Base-by-base conservation (phyloP, 768 basidiomycete genomes). In the Pholiota microspora region DNA sequence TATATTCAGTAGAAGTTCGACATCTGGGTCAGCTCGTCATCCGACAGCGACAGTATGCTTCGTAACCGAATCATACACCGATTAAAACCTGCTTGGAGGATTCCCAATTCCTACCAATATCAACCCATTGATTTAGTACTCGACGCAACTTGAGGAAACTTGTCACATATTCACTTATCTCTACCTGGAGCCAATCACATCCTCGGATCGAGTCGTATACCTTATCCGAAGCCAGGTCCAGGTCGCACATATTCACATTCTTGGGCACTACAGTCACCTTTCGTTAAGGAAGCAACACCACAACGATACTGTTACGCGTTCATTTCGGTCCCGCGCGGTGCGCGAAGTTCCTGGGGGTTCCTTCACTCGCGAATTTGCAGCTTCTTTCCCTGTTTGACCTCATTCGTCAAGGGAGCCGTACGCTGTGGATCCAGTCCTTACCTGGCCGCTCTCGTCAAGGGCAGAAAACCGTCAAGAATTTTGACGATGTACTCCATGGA, bases 171-270 rank as follows among this genome's bases (percentile, higher is more conserved):
- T 7, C 28, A 12, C 12, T 9, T 48, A 27, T 15, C 9, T 9
- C 2, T 32, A 12, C n/a, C 29, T 3, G n/a, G 29, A 6, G 29
- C 12, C 29, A 31, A 6, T 21, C 15, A 16, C 28, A 16, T 29
- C 18, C 32, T 32, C 28, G 32, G 34, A 18, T 24, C 23, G 2
- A 10, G 13, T 35, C 32, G n/a, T 8, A 32, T 21, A 35, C 18
- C 32, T 49, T 49, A 36, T 49, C 48, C 48, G 48, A 49, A 49
- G 31, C 48, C 6, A 21, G 29, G 29, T 31, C 12, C 29, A 31
- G 29, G 29, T 31, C 29, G 29, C 29, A n/a, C n/a, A n/a, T 12
- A 31, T 12, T 31, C 31, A 4, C 13, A n/a, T 35, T 35, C 48
- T 24, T 34, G 9, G 31, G 29, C 29, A 34, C 34, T 12, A 49